Evolutionary conservation across 176 grass and related monocot species (phyloP).

Genomic region (Panicum miliaceum): DNA sequence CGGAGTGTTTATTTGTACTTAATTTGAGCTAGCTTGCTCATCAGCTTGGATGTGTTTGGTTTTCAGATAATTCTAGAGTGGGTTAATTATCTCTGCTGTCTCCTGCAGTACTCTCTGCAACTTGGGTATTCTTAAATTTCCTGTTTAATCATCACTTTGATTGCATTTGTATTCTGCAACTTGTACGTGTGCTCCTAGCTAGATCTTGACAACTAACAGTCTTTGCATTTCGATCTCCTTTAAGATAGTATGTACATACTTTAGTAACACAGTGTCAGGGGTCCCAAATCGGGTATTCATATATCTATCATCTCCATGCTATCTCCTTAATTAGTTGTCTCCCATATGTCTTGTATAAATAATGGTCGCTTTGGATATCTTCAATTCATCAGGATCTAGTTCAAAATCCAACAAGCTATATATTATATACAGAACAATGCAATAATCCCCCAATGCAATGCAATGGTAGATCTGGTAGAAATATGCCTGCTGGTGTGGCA

Average conservation of each 20-base stretch:
- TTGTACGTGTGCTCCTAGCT: neutral
- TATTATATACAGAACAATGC: neutral
- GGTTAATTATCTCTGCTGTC: neutral
- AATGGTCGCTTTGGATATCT: neutral
- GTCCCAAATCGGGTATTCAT: slow-evolving; percentile 20
- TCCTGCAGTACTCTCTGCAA: neutral
- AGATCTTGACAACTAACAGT: neutral
- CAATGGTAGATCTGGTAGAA: too few species aligned
- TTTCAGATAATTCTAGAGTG: slow-evolving; percentile 16
- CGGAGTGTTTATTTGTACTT: slow-evolving; percentile 52
- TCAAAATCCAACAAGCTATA: neutral
- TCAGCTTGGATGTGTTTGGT: slow-evolving; percentile 16
- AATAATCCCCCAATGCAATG: too few species aligned
- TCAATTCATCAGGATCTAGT: neutral
- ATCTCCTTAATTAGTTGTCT: neutral
- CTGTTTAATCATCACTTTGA: slow-evolving; percentile 5
- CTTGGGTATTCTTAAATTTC: slow-evolving; percentile 23
- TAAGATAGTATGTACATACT: neutral
- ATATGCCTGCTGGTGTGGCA: too few species aligned
- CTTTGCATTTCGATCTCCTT: neutral
- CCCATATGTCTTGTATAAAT: neutral
- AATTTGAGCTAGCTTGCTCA: slow-evolving; percentile 25
- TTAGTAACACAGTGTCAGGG: slow-evolving; percentile 11
- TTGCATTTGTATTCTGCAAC: slow-evolving; percentile 21
- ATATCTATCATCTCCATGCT: neutral